Evolutionary conservation across 2,329 filamentous ascomycete species (phyloP).

Genomic region (Diaporthe citri): DNA sequence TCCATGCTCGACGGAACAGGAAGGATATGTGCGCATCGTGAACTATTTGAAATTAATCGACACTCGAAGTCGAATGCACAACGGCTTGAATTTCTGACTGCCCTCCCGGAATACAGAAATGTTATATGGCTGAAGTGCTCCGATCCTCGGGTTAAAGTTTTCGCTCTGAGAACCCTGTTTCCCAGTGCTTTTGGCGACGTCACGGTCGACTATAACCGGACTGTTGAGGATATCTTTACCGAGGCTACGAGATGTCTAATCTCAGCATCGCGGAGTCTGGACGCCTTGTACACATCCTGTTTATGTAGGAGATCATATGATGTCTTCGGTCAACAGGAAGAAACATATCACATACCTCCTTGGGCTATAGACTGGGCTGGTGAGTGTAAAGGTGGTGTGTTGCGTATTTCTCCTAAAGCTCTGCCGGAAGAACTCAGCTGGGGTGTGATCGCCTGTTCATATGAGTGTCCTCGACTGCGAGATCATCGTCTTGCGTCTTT

Average conservation of each 20-base stretch:
- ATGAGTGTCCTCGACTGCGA: no score
- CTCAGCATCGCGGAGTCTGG: background rate
- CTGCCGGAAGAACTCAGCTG: no score
- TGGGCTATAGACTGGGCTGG: conserved; percentile 4
- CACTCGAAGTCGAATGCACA: no score
- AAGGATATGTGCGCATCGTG: no score
- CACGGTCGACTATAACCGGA: background rate
- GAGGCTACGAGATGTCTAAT: background rate
- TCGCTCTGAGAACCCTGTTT: background rate
- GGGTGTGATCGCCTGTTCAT: no score
- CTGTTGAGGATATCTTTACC: background rate
- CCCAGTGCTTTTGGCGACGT: background rate
- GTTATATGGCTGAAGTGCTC: background rate
- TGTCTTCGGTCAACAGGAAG: background rate
- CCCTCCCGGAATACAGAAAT: no score
- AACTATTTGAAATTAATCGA: no score
- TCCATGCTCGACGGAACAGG: no score
- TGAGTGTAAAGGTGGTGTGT: background rate
- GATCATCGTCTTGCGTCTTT: no score
- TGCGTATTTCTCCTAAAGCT: no score
- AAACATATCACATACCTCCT: background rate
- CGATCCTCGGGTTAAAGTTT: background rate
- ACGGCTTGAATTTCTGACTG: no score
- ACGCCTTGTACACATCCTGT: background rate
- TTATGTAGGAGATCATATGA: background rate